Evolutionary conservation across 805 yeast genomes (phyloP), one percentile per base, ranked within the genome.

Genomic region (Blastobotrys chiropterorum): DNA sequence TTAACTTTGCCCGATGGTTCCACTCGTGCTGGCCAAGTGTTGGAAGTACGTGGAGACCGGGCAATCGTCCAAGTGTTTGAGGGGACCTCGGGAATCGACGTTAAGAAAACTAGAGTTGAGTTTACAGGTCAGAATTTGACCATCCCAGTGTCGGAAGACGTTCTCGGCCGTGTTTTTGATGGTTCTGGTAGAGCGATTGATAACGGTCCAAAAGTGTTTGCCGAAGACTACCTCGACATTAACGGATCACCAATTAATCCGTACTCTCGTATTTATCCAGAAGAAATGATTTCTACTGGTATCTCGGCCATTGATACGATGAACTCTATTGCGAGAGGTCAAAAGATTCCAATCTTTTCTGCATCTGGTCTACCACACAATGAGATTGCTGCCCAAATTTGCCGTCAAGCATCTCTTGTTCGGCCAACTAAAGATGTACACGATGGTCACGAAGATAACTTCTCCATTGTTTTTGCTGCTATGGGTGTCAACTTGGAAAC

Each of bases 291-390:
- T 64, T 90, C 97, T 49, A 95, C 99, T 16, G 99, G 99, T 81
- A 80, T 94, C 58, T 90, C 97, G 47, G 97, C 99, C 48, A 94
- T 94, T 67, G 99, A 94, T 72, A 90, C 97, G 53, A 94, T 94
- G 99, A 95, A 94, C 75, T 92, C 99, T 44, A 94, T 94, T 78
- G 99, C 99, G 55, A 88, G 99, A 81, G 99, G 99, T 62, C 99
- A 94, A 77, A 94, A 94, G 77, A 94, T 94, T 70, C 99, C 99
- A 51, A 95, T 94, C 71, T 94, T 94, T 76, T 89, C 97, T 51
- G 99, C 99, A 46, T 90, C 98, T 50, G 99, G 99, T 78, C 82
- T 94, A 69, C 99, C 99, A 53, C 99, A 94, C 74, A 94, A 94
- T 70, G 99, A 94, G 74, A 92, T 94, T 75, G 99, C 99, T 56